Conservation (phyloP, 2,329 filamentous ascomycete genomes). For the Cladophialophora carrionii region DNA sequence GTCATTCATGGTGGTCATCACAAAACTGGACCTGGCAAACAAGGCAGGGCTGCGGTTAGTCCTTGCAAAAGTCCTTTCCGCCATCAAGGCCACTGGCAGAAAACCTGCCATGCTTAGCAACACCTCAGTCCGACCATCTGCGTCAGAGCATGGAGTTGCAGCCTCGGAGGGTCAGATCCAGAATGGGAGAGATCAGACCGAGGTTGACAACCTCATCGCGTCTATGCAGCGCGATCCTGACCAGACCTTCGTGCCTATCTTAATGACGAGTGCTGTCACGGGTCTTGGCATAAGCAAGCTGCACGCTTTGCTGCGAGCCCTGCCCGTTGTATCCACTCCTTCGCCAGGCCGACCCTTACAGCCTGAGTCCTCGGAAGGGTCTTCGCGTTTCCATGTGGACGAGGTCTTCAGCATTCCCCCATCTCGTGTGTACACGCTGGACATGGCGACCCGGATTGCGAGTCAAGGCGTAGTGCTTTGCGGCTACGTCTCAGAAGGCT, state of each 20-base stretch:
- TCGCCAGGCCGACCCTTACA: not conserved
- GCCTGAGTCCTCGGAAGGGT: constrained; percentile 53
- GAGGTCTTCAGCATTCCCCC: constrained; percentile 79
- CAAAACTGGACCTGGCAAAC: constrained; percentile 85
- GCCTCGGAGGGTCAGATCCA: constrained; percentile 60
- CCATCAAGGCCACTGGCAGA: constrained; percentile 74
- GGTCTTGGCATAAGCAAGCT: constrained; percentile 79
- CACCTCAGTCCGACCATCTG: constrained; percentile 11
- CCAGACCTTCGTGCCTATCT: constrained; percentile 70
- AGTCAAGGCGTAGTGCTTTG: constrained; percentile 74
- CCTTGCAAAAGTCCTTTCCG: constrained; percentile 72
- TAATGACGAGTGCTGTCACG: constrained; percentile 84
- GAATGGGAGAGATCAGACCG: constrained; percentile 58
- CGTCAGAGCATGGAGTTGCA: constrained; percentile 53
- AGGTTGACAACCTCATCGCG: constrained; percentile 61
- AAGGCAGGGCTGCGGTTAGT: constrained; percentile 70
- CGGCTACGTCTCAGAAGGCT: constrained; percentile 79
- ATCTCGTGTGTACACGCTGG: constrained; percentile 57
- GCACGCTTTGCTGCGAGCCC: constrained; percentile 75
- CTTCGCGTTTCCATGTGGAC: constrained; percentile 79
- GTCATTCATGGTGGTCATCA: constrained; percentile 80
- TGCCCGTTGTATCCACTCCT: constrained; percentile 56
- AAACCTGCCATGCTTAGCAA: constrained; percentile 69
- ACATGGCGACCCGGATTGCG: constrained; percentile 45
- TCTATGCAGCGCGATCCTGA: constrained; percentile 45